Percentiles rank a stretch among this genome's conserved stretches.
Conservation (phyloP, 2,329 filamentous ascomycete species). For the Stagonosporopsis tanaceti region DNA sequence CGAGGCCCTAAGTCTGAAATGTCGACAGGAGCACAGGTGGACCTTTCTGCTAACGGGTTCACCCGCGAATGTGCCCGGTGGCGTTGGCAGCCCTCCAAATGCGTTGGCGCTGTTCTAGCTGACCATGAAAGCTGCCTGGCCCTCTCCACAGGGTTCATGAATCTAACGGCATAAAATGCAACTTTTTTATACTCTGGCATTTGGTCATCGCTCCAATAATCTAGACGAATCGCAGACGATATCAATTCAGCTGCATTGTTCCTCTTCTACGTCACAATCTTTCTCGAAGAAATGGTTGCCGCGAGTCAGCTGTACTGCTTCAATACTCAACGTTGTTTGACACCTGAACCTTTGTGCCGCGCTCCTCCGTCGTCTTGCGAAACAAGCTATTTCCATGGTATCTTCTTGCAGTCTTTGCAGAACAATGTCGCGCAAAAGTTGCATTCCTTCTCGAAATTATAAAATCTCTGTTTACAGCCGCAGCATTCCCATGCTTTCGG, state of each 20-base stretch:
- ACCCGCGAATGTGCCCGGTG: constrained; percentile 49
- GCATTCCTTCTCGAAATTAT: constrained; percentile 16
- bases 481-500: constrained; percentile 18
- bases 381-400: constrained; percentile 8
- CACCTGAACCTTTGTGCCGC: background rate
- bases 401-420: constrained; percentile 19
- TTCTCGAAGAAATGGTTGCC: background rate
- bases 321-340: background rate
- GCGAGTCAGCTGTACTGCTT: background rate
- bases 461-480: constrained; percentile 17
- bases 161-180: too few relatives aligned
- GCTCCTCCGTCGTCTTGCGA: background rate
- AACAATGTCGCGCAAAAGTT: constrained; percentile 15
- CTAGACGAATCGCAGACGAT: background rate
- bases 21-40: constrained; percentile 39
- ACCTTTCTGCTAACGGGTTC: constrained; percentile 66
- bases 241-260: background rate
- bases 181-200: background rate
- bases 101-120: constrained; percentile 33
- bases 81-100: constrained; percentile 41
- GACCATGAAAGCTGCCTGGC: background rate
- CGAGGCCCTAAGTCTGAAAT: constrained; percentile 39
- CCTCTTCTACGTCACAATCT: background rate
- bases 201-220: background rate
- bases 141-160: background rate